Conservation (phyloP, 2,329 filamentous ascomycete genomes). For the Alternaria sp. region DNA sequence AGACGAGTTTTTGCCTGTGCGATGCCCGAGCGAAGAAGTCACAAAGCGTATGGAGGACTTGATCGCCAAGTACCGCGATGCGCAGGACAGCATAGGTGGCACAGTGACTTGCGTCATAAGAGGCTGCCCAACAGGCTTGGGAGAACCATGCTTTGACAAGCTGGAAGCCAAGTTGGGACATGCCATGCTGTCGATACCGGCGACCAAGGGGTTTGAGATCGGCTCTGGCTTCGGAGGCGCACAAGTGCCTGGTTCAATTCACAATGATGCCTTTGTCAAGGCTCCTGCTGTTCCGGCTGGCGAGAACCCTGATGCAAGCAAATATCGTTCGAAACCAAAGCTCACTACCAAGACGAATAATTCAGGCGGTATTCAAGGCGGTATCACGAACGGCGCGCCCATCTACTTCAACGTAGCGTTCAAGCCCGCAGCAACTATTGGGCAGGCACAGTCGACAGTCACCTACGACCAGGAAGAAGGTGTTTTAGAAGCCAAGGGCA, state of each 20-base stretch:
- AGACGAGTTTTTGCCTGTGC: constrained; percentile 83
- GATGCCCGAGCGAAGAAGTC: constrained; percentile 77
- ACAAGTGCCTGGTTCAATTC: constrained; percentile 84
- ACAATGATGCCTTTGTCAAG: constrained; percentile 88
- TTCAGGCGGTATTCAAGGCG: constrained; percentile 93
- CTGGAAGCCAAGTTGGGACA: constrained; percentile 90
- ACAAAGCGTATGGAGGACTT: constrained; percentile 77
- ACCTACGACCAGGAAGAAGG: constrained; percentile 81
- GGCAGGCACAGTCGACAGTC: constrained; percentile 84
- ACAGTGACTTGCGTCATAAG: constrained; percentile 94
- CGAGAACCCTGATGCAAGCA: constrained; percentile 54
- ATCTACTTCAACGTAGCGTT: constrained; percentile 96
- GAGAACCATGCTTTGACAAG: constrained; percentile 96
- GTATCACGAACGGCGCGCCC: constrained; percentile 90
- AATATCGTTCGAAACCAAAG: constrained; percentile 58
- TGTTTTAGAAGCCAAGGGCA: constrained; percentile 85
- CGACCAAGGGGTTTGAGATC: constrained; percentile 95
- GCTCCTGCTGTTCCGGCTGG: constrained; percentile 60
- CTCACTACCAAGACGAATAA: constrained; percentile 93
- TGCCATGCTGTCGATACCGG: constrained; percentile 94
- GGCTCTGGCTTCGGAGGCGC: constrained; percentile 91
- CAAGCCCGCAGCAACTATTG: constrained; percentile 94
- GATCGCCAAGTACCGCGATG: constrained; percentile 81
- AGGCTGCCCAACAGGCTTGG: constrained; percentile 83
- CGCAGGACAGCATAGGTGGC: constrained; percentile 88